phyloP scores from a whole-genome alignment of 2,329 filamentous ascomycete species.

The Aspergillus candidus region DNA sequence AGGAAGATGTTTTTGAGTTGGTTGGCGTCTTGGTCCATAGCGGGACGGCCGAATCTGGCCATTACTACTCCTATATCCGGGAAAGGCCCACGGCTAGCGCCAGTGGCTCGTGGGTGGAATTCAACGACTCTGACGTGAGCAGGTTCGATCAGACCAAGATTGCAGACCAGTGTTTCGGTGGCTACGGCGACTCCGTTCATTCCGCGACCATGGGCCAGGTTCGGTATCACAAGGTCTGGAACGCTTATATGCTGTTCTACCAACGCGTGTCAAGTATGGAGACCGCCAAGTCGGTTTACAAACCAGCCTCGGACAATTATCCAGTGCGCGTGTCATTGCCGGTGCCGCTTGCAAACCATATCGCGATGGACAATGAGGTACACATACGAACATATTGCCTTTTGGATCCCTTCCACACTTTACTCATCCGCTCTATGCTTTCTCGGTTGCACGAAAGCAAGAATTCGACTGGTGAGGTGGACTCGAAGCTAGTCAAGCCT shows the following conservation, averaged over 20 bases:
- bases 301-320: constrained; percentile 42
- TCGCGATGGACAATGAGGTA: constrained; percentile 65
- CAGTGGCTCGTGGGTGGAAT: constrained; percentile 69
- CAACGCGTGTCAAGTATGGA: constrained; percentile 66
- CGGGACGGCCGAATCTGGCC: constrained; percentile 86
- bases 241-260: constrained; percentile 98
- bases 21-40: constrained; percentile 93
- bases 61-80: constrained; percentile 94
- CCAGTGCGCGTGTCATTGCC: constrained; percentile 45
- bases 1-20: constrained; percentile 78
- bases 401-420: constrained; percentile 64
- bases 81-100: constrained; percentile 58
- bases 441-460: constrained; percentile 49
- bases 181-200: constrained; percentile 51
- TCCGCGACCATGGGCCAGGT: constrained; percentile 41
- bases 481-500: constrained; percentile 41
- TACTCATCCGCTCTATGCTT: constrained; percentile 61
- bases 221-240: constrained; percentile 63
- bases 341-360: constrained; percentile 45
- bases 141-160: constrained; percentile 69
- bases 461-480: constrained; percentile 44
- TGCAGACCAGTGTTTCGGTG: constrained; percentile 74
- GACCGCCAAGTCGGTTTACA: constrained; percentile 46
- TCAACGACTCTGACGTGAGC: constrained; percentile 82
- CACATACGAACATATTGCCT: constrained; percentile 73